Evolutionary conservation across 306 rosid genomes (phyloP), one percentile per base, ranked within the genome.

Genomic region (Medicago arabica): DNA sequence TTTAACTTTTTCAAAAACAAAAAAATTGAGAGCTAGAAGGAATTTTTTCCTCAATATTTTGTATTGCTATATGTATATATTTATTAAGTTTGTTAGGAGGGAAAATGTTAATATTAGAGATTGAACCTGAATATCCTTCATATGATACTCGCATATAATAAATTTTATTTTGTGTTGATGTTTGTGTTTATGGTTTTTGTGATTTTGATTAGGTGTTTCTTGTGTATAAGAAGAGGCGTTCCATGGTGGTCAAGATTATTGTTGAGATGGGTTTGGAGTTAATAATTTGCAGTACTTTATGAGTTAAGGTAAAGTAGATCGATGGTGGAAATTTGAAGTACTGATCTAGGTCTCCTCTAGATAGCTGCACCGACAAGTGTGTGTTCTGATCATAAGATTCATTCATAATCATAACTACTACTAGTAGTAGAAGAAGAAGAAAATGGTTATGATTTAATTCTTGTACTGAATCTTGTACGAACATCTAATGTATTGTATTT

Each of bases 211-310:
- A 80, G 77, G 75, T 76, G 59, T 17, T 65, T 74, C 47, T 31
- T 41, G 44, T 55, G n/a, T 47, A 41, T 50, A 8, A 17, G 57
- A 71, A 46, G 38, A 64, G 23, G 43, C 49, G 15, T 63, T 69
- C 9, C 2, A 60, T 59, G 62, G 28, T 58, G 41, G 11, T 19
- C 61, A 67, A 71, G 47, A 76, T 57, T 71, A 76, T 55, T 71
- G 10, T 19, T 39, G 36, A 69, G 67, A 71, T 44, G 61, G 72
- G 64, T 64, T 43, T 83, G 39, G 44, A 59, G 76, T 71, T 71
- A 67, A 28, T 34, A 77, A 44, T 16, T 10, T 4, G 1, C 2
- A 61, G 50, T 77, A 59, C 21, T 61, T 61, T 3, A 7, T 61
- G 18, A 31, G 10, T 61, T 14, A 15, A 7, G 43, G 14, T 8